Base-by-base conservation (phyloP, 257 asterid genomes). In the Solanum sitiens region DNA sequence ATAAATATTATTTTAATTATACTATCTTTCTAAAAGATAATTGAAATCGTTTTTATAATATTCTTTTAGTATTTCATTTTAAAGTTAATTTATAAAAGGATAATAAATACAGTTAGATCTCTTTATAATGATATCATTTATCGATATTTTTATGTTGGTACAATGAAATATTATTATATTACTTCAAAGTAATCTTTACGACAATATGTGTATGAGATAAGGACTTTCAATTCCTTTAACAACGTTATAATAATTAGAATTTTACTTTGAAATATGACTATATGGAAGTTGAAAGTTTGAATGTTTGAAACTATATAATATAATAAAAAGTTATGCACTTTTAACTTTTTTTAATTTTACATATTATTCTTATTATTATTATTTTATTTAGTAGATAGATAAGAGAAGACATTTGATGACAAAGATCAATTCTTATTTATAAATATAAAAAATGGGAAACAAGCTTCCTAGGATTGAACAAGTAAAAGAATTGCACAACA, bases 381-480 rank as follows among this genome's bases (percentile, higher is more conserved):
- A 45, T 45, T 45, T 50, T 47, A 50, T 76, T 75, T 44, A 44
- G 85, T 47, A 80, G 85, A 47, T 80, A 16, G 85, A 47, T 80
- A 80, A 27, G 68, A 33, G 37, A 27, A 39, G 63, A 73, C 70
- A 25, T 72, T 63, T 16, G 86, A 27, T 27, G 5, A 70, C 23
- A 8, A 14, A 3, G 35, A 82, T 11, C 23, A 59, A 2, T 32
- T 71, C 39, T 39, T 40, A 91, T 59, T 87, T 94, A 92, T 45
- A n/a, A n/a, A n/a, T 37, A 37, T 37, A 37, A 44, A 86, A 59
- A 87, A 59, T 5, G 87, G 92, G 68, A 80, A 89, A 86, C 91
- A 93, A 91, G 94, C 83, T 70, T 87, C 93, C 93, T 86, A 82
- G 89, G 91, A 89, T 61, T 88, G 86, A 90, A 86, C 94, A 92